Conservation (phyloP, 164 flowering plant genomes). For the Pachysandra terminalis region DNA sequence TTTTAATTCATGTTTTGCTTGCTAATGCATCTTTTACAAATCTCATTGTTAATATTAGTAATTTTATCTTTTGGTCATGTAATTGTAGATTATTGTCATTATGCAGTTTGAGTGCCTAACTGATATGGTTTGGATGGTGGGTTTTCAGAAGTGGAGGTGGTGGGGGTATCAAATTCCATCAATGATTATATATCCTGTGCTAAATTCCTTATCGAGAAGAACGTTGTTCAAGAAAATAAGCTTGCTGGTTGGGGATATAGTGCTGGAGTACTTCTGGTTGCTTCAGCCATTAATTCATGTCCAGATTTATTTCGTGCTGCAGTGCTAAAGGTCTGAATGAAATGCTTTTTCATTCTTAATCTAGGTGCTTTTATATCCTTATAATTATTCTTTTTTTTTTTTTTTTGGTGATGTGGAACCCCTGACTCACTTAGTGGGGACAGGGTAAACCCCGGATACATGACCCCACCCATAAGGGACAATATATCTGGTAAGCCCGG, state of each 20-base stretch:
- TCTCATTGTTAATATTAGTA: not conserved
- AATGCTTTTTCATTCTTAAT: not conserved
- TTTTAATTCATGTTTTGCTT: not conserved
- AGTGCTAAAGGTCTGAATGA: constrained; percentile 58
- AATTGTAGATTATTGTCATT: not conserved
- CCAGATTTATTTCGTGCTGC: constrained; percentile 90
- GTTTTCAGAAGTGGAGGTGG: constrained; percentile 90
- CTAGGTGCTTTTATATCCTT: too few relatives aligned
- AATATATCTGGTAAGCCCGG: too few relatives aligned
- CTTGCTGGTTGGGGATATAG: constrained; percentile 96
- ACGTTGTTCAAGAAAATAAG: constrained; percentile 63
- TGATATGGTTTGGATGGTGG: constrained; percentile 11
- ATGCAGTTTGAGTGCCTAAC: not conserved
- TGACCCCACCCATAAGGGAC: too few relatives aligned
- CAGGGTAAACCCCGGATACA: too few relatives aligned
- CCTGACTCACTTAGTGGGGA: too few relatives aligned
- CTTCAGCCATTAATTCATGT: constrained; percentile 70
- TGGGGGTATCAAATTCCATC: constrained; percentile 64
- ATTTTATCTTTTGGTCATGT: not conserved
- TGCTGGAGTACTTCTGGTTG: constrained; percentile 93
- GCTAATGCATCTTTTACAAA: not conserved
- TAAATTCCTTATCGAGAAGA: constrained; percentile 61
- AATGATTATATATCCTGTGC: constrained; percentile 79
- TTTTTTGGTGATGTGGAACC: too few relatives aligned
- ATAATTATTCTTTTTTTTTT: too few relatives aligned